A percentile compares a stretch with the other conserved stretches of the same genome.
Evolutionary conservation across 1,139 yeast genomes (phyloP).

Genomic region (Yamadazyma songkhlaensis): DNA sequence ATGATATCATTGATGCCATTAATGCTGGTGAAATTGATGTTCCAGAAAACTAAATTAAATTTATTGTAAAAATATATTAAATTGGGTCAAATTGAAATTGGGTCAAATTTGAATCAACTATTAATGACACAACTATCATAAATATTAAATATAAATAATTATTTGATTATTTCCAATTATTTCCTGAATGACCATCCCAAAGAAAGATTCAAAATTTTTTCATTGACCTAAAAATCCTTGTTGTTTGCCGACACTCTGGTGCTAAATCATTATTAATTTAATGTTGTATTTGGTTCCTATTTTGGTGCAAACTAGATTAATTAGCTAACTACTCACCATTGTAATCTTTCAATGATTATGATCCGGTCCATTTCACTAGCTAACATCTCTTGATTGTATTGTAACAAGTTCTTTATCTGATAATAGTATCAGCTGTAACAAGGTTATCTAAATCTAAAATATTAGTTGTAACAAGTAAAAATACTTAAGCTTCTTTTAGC

Average conservation of each 20-base stretch:
- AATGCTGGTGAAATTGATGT: conserved; percentile 97
- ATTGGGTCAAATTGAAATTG: conserved; percentile 9
- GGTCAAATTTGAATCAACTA: conserved; percentile 11
- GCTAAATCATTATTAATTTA: conserved; percentile 52
- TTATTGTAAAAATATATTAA: conserved; percentile 16
- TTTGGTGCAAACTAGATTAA: conserved; percentile 92
- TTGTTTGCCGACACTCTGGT: conserved; percentile 97
- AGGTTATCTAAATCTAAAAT: too few relatives aligned
- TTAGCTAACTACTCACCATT: conserved; percentile 74
- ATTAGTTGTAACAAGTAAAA: too few relatives aligned
- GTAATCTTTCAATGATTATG: conserved; percentile 37
- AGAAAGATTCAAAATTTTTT: background rate
- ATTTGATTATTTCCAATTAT: conserved; percentile 1
- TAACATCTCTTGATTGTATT: conserved; percentile 23
- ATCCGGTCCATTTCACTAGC: conserved; percentile 67
- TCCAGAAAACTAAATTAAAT: conserved; percentile 69
- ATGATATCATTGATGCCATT: conserved; percentile 96
- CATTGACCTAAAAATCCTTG: conserved; percentile 3
- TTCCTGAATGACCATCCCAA: background rate
- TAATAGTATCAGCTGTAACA: background rate
- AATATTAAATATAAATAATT: conserved; percentile 11
- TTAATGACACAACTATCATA: conserved; percentile 14
- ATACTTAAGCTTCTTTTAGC: background rate
- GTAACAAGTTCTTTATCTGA: background rate
- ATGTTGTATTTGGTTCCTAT: conserved; percentile 80